Conservation (phyloP, 805 yeast genomes). For the Candida palmyrensis region DNA sequence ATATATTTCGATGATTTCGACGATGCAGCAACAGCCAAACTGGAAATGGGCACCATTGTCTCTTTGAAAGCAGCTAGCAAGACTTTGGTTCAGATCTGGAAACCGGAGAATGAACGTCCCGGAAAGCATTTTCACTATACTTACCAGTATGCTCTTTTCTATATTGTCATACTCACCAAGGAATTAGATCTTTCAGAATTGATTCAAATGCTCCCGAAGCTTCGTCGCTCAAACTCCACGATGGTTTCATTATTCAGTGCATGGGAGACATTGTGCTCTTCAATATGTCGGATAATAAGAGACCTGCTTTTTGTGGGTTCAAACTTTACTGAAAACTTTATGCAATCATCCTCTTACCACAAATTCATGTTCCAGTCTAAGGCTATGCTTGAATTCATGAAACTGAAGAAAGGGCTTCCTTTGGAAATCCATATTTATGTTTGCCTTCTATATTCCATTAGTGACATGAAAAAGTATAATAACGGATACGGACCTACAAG, state of each 20-base stretch:
- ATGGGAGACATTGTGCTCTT: slow-evolving; percentile 60
- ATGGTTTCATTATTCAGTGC: slow-evolving; percentile 61
- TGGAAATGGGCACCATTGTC: slow-evolving; percentile 60
- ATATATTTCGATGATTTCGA: slow-evolving; percentile 52
- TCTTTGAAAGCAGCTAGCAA: slow-evolving; percentile 64
- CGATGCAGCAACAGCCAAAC: slow-evolving; percentile 50
- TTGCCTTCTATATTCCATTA: slow-evolving; percentile 44
- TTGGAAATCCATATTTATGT: slow-evolving; percentile 33
- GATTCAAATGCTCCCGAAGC: slow-evolving; percentile 57
- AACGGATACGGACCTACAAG: slow-evolving; percentile 81
- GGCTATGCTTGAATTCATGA: slow-evolving; percentile 18
- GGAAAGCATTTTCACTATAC: slow-evolving; percentile 88
- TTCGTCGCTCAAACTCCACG: slow-evolving; percentile 73
- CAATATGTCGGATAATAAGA: slow-evolving; percentile 49
- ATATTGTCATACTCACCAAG: slow-evolving; percentile 48
- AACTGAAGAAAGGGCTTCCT: slow-evolving; percentile 26
- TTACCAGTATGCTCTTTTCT: slow-evolving; percentile 61
- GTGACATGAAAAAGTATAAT: slow-evolving; percentile 64
- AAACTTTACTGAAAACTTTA: slow-evolving; percentile 46
- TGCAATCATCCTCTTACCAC: slow-evolving; percentile 40
- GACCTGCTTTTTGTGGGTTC: slow-evolving; percentile 37
- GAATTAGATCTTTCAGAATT: slow-evolving; percentile 56
- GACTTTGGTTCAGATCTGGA: slow-evolving; percentile 83
- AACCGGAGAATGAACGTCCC: slow-evolving; percentile 85
- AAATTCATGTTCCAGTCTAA: slow-evolving; percentile 39